Evolutionary conservation across 2,329 filamentous ascomycete species (phyloP).

Genomic region (Corinectria fuckeliana): DNA sequence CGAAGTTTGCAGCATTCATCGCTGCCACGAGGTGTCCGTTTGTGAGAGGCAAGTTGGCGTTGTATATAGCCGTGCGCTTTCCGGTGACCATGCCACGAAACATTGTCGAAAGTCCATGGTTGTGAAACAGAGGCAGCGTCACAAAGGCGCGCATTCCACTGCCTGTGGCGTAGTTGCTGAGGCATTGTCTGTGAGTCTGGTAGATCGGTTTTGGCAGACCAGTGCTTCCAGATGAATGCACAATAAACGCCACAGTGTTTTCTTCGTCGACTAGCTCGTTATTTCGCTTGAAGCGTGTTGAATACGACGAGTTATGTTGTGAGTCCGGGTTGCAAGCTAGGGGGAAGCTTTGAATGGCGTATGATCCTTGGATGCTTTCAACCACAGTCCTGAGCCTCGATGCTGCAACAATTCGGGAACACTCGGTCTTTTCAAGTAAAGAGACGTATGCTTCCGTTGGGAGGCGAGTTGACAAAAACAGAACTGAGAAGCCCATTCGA

Average conservation of each 20-base stretch:
- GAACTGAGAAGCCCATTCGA: conserved; percentile 57
- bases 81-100: conserved; percentile 58
- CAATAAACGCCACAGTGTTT: conserved; percentile 30
- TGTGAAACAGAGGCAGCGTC: conserved; percentile 64
- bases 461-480: conserved; percentile 29
- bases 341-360: conserved; percentile 16
- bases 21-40: conserved; percentile 51
- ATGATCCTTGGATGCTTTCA: conserved; percentile 13
- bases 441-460: conserved; percentile 25
- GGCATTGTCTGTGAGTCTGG: conserved; percentile 57
- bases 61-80: conserved; percentile 60
- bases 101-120: conserved; percentile 62
- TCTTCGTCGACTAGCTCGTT: conserved; percentile 16
- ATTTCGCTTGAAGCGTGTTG: conserved; percentile 16
- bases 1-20: conserved; percentile 45
- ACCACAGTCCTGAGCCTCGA: conserved; percentile 7
- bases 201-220: conserved; percentile 68
- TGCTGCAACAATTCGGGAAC: conserved; percentile 22
- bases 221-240: conserved; percentile 57
- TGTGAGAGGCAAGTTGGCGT: conserved; percentile 61
- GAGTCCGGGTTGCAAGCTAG: conserved; percentile 14
- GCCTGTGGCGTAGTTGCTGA: conserved; percentile 53
- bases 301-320: conserved; percentile 25
- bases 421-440: conserved; percentile 22
- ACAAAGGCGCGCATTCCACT: conserved; percentile 56